Evolutionary conservation across 495 filamentous ascomycete species (phyloP), one percentile per base, ranked within the genome.

Genomic region (Penicillium verhagenii): DNA sequence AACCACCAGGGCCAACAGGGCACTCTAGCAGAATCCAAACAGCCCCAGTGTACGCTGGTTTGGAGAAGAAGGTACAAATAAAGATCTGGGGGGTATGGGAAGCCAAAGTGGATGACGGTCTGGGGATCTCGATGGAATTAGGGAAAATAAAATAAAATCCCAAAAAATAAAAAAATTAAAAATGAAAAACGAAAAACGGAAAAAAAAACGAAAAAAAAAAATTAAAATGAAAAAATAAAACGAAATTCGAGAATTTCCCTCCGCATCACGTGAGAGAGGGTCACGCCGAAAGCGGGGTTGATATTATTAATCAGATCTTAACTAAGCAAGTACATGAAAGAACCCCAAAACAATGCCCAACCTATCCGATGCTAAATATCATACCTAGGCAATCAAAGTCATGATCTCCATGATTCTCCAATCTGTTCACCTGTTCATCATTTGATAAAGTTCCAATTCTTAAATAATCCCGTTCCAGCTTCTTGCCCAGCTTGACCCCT

Each of bases 211-310:
- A 29, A 10, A 19, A 8, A 49, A 35, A 42, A 14, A 45, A 45
- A 23, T 23, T 20, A 18, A 45, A 16, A 47, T 38, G 43, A 52
- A 58, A 63, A 54, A 33, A 58, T 57, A 58, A 51, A 58, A 55
- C 47, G 52, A 48, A 51, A 43, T 9, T 18, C 37, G 37, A 52
- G 52, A 50, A 49, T 23, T 40, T 47, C 42, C 57, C 62, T 59
- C 65, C 65, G 53, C 62, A 59, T 63, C 62, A 65, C 62, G 65
- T n/a, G n/a, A n/a, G n/a, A n/a, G n/a, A n/a, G n/a, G n/a, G n/a
- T n/a, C n/a, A n/a, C n/a, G n/a, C n/a, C n/a, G n/a, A n/a, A n/a
- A 23, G 39, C 19, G 40, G 40, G 42, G 42, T n/a, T n/a, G n/a
- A n/a, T n/a, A n/a, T n/a, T n/a, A n/a, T 31, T 31, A 31, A 6